Evolutionary conservation across 305 asterid species (phyloP).

Genomic region (Solanum aculeatissimum): DNA sequence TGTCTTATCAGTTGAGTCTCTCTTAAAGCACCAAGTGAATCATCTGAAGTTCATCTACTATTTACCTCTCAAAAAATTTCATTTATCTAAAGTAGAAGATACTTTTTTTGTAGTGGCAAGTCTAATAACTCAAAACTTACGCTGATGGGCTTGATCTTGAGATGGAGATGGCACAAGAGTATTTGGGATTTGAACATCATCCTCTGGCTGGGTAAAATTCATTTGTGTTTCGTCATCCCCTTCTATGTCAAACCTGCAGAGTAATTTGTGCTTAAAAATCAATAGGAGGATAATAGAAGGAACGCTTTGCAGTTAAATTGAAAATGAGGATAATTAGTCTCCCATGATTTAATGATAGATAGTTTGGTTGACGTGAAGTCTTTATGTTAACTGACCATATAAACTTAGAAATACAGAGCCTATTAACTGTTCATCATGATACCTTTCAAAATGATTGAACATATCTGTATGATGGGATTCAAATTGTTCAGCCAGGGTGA

Average conservation of each 20-base stretch:
- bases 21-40: not conserved
- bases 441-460: slow-evolving; percentile 78
- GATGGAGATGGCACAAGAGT: slow-evolving; percentile 63
- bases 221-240: slow-evolving; percentile 54
- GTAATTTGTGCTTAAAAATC: slow-evolving; percentile 3
- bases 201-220: slow-evolving; percentile 45
- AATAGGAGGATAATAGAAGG: not conserved
- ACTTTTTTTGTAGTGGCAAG: not conserved
- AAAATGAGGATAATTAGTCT: not conserved
- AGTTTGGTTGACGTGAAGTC: not conserved
- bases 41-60: not conserved
- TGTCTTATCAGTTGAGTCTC: not conserved
- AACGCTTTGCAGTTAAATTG: not conserved
- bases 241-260: slow-evolving; percentile 72
- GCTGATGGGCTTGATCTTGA: slow-evolving; percentile 27
- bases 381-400: not conserved
- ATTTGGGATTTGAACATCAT: slow-evolving; percentile 39
- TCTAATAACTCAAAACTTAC: slow-evolving; percentile 16
- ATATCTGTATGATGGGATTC: slow-evolving; percentile 32
- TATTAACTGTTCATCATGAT: not conserved
- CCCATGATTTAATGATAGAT: slow-evolving; percentile 1
- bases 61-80: not conserved
- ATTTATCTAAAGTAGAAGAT: not conserved
- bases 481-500: slow-evolving; percentile 50
- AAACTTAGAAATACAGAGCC: not conserved